Evolutionary conservation across 2,329 filamentous ascomycete genomes (phyloP).

Genomic region (Cercospora sp.): DNA sequence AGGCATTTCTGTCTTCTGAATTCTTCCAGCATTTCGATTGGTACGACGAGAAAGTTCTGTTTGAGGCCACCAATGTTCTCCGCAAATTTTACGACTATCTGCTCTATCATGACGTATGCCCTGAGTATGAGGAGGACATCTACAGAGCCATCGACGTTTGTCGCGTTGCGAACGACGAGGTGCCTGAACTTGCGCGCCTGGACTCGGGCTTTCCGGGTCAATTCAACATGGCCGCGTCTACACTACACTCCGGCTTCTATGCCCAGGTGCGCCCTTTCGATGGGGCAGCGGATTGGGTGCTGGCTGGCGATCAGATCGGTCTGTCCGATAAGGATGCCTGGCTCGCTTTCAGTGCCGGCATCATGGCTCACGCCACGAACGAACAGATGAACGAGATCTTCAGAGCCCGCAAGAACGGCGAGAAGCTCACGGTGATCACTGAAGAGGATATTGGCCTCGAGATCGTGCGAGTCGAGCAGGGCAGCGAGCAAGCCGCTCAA

Average conservation of each 20-base stretch:
- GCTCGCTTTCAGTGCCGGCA: slow-evolving; percentile 52
- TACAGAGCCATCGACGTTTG: slow-evolving; percentile 66
- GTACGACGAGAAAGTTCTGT: slow-evolving; percentile 54
- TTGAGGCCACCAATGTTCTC: slow-evolving; percentile 66
- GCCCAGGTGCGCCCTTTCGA: slow-evolving; percentile 24
- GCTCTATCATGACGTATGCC: slow-evolving; percentile 79
- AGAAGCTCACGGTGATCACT: slow-evolving; percentile 39
- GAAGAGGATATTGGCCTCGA: slow-evolving; percentile 61
- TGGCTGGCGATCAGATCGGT: slow-evolving; percentile 28
- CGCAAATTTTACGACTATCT: slow-evolving; percentile 89
- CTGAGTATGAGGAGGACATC: slow-evolving; percentile 72
- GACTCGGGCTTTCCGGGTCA: slow-evolving; percentile 64
- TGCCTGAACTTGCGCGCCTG: slow-evolving; percentile 59
- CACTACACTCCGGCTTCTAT: slow-evolving; percentile 62
- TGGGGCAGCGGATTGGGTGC: slow-evolving; percentile 33
- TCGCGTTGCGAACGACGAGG: slow-evolving; percentile 64
- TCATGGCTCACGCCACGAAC: slow-evolving; percentile 48
- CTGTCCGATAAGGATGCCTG: slow-evolving; percentile 51
- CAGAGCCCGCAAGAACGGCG: slow-evolving; percentile 21
- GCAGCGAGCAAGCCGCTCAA: slow-evolving; percentile 46
- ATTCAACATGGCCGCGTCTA: slow-evolving; percentile 76
- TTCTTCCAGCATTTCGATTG: slow-evolving; percentile 52
- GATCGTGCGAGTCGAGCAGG: slow-evolving; percentile 54
- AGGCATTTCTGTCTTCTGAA: slow-evolving; percentile 64
- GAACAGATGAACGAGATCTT: slow-evolving; percentile 30